Base-by-base conservation (phyloP, 139 green algal species). In the Auxenochlorella pyrenoidosa region DNA sequence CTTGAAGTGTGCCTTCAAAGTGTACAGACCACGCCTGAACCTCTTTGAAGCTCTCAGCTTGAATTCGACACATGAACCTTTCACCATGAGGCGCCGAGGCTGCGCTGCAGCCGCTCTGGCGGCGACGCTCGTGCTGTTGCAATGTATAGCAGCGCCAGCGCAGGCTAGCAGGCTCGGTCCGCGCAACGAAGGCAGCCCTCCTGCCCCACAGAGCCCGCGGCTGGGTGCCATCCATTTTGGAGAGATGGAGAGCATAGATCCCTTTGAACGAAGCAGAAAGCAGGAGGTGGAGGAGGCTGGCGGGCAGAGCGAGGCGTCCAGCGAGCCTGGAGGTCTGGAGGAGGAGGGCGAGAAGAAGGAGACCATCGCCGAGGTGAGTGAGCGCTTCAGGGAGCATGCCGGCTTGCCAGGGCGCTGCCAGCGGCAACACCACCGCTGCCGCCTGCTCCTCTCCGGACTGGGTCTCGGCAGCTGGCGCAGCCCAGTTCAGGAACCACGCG, bases 281-380 rank as follows among this genome's bases (percentile, higher is more conserved):
- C 75, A 40, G 40, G 75, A 63, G 12, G 32, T 40, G 30, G 43
- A 26, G 43, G 30, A 40, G 30, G 43, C 43, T 36, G 75, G 28
- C 0, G 44, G 26, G 73, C 38, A 81, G 34, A n/a, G 34, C 70
- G 70, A 44, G 34, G 19, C 16, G 15, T 12, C 32, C 34, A 34
- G 10, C 34, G 15, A 81, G 75, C 43, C 10, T 8, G 75, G 26
- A 26, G 75, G 26, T 5, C 21, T 38, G 43, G 75, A 63, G 30
- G 75, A 38, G 44, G 75, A 63, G 30, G 75, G 75, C 43, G 75
- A 81, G 75, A 59, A 81, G 60, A 91, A 91, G 80, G 88, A 91
- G 41, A 89, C 88, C 0, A 91, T 89, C 21, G 88, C 88, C 22
- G 83, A 91, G 24, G 88, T 89, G 75, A 54, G 86, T 15, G 26